Evolutionary conservation across 192 early-diverging fungal genomes (phyloP).

Genomic region (Coemansia sp.): DNA sequence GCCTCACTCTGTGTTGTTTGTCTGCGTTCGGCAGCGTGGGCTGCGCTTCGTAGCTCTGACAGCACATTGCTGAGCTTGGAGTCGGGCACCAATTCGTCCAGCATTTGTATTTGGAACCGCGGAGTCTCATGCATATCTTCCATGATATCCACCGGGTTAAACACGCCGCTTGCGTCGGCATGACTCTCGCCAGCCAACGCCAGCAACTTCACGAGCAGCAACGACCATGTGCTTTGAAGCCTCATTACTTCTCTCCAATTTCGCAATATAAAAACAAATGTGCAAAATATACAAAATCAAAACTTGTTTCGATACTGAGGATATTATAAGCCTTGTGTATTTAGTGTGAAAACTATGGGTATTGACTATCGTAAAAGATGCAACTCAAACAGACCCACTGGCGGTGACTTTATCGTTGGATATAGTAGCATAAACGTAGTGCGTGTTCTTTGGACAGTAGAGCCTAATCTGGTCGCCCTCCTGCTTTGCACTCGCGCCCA

Average conservation of each 20-base stretch:
- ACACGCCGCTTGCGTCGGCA: neutral
- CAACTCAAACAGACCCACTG: neutral
- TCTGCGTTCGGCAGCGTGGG: neutral
- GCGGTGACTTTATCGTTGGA: constrained; percentile 2
- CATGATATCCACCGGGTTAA: constrained; percentile 33
- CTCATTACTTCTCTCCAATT: neutral
- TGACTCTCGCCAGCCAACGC: neutral
- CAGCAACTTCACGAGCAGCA: neutral
- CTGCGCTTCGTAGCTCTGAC: constrained; percentile 1
- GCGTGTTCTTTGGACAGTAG: constrained; percentile 11
- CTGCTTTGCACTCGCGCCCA: constrained; percentile 5
- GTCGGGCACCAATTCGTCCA: constrained; percentile 21
- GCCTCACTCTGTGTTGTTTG: neutral
- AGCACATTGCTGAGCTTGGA: constrained; percentile 19
- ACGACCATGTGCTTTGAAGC: neutral
- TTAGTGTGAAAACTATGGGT: no score
- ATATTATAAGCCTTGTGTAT: no score
- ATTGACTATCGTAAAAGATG: no score
- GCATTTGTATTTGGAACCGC: constrained; percentile 29
- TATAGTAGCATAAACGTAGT: constrained; percentile 11
- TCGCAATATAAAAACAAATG: neutral
- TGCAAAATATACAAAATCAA: neutral
- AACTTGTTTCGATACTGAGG: neutral
- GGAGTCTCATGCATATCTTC: constrained; percentile 34
- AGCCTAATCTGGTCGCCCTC: constrained; percentile 11